phyloP scores from a whole-genome alignment of 192 early-diverging fungal species.

The Phlyctochytrium planicorne region DNA sequence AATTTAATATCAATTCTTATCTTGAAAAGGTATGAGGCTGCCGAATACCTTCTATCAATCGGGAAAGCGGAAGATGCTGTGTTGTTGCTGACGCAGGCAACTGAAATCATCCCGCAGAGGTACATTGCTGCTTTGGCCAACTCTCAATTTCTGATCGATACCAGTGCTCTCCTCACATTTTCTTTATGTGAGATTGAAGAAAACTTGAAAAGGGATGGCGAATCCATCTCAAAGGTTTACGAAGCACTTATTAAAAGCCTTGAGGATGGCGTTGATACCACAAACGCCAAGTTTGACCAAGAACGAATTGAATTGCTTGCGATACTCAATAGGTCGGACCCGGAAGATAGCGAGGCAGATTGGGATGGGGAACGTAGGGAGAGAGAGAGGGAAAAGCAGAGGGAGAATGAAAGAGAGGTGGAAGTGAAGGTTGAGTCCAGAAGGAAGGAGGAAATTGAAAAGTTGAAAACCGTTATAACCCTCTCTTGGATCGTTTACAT shows the following conservation, averaged over 20 bases:
- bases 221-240: slow-evolving; percentile 31
- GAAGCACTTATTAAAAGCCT: slow-evolving; percentile 41
- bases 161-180: slow-evolving; percentile 48
- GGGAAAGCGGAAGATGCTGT: slow-evolving; percentile 62
- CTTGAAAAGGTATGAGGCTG: slow-evolving; percentile 53
- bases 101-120: slow-evolving; percentile 71
- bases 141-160: neutral
- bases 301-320: slow-evolving; percentile 35
- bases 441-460: slow-evolving; percentile 52
- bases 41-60: slow-evolving; percentile 47
- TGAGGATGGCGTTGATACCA: slow-evolving; percentile 25
- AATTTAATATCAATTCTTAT: no score
- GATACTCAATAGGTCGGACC: no score
- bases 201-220: slow-evolving; percentile 33
- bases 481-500: slow-evolving; percentile 89
- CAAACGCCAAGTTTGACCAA: slow-evolving; percentile 42
- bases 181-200: slow-evolving; percentile 51
- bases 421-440: slow-evolving; percentile 58
- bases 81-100: slow-evolving; percentile 60
- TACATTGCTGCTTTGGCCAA: slow-evolving; percentile 27
- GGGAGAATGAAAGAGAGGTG: slow-evolving; percentile 58
- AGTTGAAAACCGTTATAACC: slow-evolving; percentile 56
- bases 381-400: slow-evolving; percentile 49
- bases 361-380: slow-evolving; percentile 54
- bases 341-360: slow-evolving; percentile 22